These are phyloP conservation scores for Neurospora sp. DNA, from an alignment of 495 filamentous ascomycete genomes.

Conservation along the genomic window DNA sequence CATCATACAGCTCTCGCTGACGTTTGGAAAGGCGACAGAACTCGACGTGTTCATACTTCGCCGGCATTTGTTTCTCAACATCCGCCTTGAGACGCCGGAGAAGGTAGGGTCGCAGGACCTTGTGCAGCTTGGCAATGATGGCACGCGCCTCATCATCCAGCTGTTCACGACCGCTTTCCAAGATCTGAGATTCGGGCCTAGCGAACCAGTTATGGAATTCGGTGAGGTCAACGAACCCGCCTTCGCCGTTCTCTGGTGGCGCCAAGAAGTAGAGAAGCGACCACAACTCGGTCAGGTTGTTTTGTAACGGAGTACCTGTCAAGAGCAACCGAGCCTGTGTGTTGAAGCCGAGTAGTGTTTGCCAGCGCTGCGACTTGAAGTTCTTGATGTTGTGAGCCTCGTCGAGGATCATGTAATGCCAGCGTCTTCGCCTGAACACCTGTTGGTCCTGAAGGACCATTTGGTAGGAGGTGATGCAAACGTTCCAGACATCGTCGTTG, in stretches of 20 bases:
- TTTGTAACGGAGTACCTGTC: conserved; percentile 93
- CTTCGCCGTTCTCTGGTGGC: conserved; percentile 76
- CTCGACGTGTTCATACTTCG: conserved; percentile 93
- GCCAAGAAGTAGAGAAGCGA: conserved; percentile 93
- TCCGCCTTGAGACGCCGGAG: conserved; percentile 90
- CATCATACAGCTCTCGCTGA: conserved; percentile 91
- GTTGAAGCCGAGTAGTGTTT: conserved; percentile 82
- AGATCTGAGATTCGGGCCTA: conserved; percentile 84
- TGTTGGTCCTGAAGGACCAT: conserved; percentile 87
- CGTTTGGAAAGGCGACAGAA: conserved; percentile 91
- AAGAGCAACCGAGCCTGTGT: conserved; percentile 78
- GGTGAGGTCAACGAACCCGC: conserved; percentile 78
- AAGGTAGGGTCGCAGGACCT: conserved; percentile 84
- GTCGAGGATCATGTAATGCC: conserved; percentile 98
- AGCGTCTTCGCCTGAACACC: conserved; percentile 83
- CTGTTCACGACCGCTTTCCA: conserved; percentile 85
- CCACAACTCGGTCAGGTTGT: conserved; percentile 95
- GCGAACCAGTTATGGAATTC: conserved; percentile 93
- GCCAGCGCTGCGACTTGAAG: conserved; percentile 94
- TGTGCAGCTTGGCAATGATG: conserved; percentile 84
- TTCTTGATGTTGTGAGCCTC: conserved; percentile 99
- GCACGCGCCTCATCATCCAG: conserved; percentile 87
- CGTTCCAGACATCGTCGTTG: conserved; percentile 86
- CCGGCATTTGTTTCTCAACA: conserved; percentile 99
- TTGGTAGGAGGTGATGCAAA: conserved; percentile 94